phyloP scores from a whole-genome alignment of 2,329 filamentous ascomycete species.

The Fusarium duplospermum region DNA sequence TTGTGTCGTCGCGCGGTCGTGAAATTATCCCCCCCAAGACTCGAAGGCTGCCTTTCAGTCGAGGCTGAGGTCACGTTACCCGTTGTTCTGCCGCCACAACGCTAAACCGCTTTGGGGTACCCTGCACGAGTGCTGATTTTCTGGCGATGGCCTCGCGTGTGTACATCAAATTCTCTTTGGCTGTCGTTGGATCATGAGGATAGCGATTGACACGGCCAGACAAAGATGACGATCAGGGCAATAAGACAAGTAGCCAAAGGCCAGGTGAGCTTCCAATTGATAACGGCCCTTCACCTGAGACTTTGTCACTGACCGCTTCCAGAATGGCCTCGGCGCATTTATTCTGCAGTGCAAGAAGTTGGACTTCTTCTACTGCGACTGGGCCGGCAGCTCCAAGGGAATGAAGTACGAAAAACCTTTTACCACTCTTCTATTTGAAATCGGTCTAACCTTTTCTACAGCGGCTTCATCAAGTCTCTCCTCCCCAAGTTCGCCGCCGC shows the following conservation, averaged over 20 bases:
- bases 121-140: conserved; percentile 41
- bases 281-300: neutral
- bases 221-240: conserved; percentile 67
- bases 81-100: conserved; percentile 32
- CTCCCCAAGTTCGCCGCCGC: conserved; percentile 81
- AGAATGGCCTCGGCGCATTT: conserved; percentile 98
- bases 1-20: conserved; percentile 39
- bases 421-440: neutral
- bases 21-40: conserved; percentile 41
- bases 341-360: conserved; percentile 96
- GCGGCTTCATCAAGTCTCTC: conserved; percentile 82
- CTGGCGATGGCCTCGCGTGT: conserved; percentile 28
- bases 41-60: conserved; percentile 22
- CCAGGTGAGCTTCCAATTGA: conserved; percentile 57
- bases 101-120: conserved; percentile 44
- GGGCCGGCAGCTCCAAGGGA: conserved; percentile 89
- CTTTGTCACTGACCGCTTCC: conserved; percentile 26
- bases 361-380: conserved; percentile 98
- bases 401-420: conserved; percentile 78
- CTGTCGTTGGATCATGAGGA: conserved; percentile 44
- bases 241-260: conserved; percentile 64
- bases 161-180: conserved; percentile 33
- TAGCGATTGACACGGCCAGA: conserved; percentile 44
- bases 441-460: conserved; percentile 53
- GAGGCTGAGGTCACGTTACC: conserved; percentile 21